Conservation (phyloP, 2,329 filamentous ascomycete species). For the Microdochium nivale region DNA sequence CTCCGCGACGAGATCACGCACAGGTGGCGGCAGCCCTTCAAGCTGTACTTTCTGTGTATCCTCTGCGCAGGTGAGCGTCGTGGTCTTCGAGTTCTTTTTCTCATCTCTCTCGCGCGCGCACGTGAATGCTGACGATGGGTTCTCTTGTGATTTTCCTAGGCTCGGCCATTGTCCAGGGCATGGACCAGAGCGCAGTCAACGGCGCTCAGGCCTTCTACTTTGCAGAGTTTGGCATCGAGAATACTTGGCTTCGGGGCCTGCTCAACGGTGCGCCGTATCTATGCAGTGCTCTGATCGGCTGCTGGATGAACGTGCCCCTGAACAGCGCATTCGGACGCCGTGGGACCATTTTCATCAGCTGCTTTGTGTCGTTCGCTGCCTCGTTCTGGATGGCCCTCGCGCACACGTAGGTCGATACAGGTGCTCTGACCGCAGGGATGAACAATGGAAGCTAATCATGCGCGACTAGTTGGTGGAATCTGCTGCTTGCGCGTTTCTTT, state of each 20-base stretch:
- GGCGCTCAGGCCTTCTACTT: slow-evolving; percentile 60
- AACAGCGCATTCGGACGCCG: slow-evolving; percentile 63
- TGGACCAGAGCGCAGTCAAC: slow-evolving; percentile 64
- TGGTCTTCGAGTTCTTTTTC: too few species aligned
- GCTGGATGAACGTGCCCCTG: slow-evolving; percentile 66
- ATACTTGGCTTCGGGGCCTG: slow-evolving; percentile 52
- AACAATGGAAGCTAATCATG: slow-evolving; percentile 22
- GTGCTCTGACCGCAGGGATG: neutral
- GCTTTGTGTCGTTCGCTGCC: slow-evolving; percentile 47
- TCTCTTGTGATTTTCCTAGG: too few species aligned
- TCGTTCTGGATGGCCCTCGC: slow-evolving; percentile 41
- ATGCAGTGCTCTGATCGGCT: slow-evolving; percentile 59
- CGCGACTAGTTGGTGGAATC: slow-evolving; percentile 48
- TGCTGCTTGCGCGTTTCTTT: slow-evolving; percentile 62
- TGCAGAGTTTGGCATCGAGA: slow-evolving; percentile 49
- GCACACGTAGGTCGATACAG: slow-evolving; percentile 10
- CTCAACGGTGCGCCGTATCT: slow-evolving; percentile 55
- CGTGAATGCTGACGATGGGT: neutral
- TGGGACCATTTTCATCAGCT: slow-evolving; percentile 63
- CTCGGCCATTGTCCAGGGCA: slow-evolving; percentile 58
- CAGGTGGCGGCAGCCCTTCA: slow-evolving; percentile 60
- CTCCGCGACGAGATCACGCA: slow-evolving; percentile 54
- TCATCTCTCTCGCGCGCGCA: neutral
- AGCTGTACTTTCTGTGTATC: slow-evolving; percentile 52
- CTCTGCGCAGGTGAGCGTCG: slow-evolving; percentile 9